phyloP scores from a whole-genome alignment of 208 protist genomes.

The Phytomonas francai region DNA sequence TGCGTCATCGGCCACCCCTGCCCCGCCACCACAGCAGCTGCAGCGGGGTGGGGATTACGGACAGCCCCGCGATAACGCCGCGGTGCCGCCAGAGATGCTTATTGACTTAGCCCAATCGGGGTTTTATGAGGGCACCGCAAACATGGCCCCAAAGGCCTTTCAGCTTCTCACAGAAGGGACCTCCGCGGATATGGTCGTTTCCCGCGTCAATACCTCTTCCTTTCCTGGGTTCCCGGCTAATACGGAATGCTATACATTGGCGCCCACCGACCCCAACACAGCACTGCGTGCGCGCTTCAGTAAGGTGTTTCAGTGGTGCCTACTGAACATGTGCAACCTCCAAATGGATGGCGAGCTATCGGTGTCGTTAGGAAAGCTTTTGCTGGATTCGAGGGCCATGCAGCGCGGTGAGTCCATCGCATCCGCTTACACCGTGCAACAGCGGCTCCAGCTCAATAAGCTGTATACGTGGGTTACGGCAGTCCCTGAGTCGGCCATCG shows the following conservation, averaged over 20 bases:
- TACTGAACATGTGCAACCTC: constrained; percentile 87
- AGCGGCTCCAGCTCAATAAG: constrained; percentile 78
- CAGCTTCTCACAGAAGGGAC: constrained; percentile 73
- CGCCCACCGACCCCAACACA: constrained; percentile 46
- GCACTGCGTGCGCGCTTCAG: constrained; percentile 70
- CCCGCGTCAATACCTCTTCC: constrained; percentile 81
- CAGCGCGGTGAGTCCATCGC: constrained; percentile 48
- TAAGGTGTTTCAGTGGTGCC: constrained; percentile 90
- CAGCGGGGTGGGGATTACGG: constrained; percentile 25
- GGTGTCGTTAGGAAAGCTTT: constrained; percentile 71
- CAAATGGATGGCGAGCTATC: constrained; percentile 86
- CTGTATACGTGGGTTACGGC: constrained; percentile 78
- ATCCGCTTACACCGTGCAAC: constrained; percentile 82
- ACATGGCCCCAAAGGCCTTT: constrained; percentile 86
- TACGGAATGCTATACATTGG: constrained; percentile 86
- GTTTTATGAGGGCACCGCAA: constrained; percentile 76
- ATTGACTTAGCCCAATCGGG: constrained; percentile 80
- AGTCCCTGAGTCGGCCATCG: constrained; percentile 44
- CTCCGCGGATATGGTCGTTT: constrained; percentile 67
- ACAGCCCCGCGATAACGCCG: constrained; percentile 23
- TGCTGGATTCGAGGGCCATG: constrained; percentile 41
- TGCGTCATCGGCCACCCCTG: neutral
- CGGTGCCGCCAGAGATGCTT: constrained; percentile 66
- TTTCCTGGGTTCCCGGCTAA: constrained; percentile 85
- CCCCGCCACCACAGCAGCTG: neutral